These are phyloP conservation scores for Edaphochlamys debaryana DNA, from an alignment of 139 green algal genomes.

Conservation along the genomic window DNA sequence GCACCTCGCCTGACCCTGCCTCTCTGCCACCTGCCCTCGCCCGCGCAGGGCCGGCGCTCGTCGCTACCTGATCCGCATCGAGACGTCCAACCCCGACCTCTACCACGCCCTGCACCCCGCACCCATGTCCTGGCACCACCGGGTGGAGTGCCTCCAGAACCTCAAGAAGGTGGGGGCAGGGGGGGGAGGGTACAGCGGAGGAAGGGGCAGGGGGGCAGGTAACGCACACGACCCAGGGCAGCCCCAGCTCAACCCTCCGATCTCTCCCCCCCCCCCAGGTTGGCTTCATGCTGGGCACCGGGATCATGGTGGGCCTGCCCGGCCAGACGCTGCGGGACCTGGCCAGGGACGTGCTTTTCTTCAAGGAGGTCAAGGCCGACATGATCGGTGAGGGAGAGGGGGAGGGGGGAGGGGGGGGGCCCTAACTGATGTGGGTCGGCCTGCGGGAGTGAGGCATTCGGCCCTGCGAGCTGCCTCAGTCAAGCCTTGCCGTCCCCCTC, in stretches of 20 bases:
- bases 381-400: constrained; percentile 66
- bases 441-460: too few relatives aligned
- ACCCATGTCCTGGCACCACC: constrained; percentile 57
- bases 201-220: too few relatives aligned
- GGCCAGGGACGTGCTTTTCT: constrained; percentile 72
- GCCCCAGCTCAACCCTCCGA: background rate
- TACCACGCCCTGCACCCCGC: constrained; percentile 69
- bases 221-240: too few relatives aligned
- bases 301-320: constrained; percentile 78
- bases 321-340: constrained; percentile 74
- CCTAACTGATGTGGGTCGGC: too few relatives aligned
- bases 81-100: constrained; percentile 73
- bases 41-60: constrained; percentile 47
- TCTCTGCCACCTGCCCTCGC: too few relatives aligned
- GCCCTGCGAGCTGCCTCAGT: too few relatives aligned
- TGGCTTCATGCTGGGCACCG: constrained; percentile 71
- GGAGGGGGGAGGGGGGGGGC: too few relatives aligned
- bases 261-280: background rate
- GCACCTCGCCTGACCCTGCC: background rate
- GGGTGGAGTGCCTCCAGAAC: constrained; percentile 58
- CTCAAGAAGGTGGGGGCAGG: constrained; percentile 45
- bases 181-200: too few relatives aligned
- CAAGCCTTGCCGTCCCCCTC: too few relatives aligned
- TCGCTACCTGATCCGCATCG: constrained; percentile 77
- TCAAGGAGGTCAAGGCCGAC: constrained; percentile 66